Evolutionary conservation across 1,139 yeast species (phyloP), one percentile per base, ranked within the genome.

Genomic region (Lodderomyces parapsilosis): DNA sequence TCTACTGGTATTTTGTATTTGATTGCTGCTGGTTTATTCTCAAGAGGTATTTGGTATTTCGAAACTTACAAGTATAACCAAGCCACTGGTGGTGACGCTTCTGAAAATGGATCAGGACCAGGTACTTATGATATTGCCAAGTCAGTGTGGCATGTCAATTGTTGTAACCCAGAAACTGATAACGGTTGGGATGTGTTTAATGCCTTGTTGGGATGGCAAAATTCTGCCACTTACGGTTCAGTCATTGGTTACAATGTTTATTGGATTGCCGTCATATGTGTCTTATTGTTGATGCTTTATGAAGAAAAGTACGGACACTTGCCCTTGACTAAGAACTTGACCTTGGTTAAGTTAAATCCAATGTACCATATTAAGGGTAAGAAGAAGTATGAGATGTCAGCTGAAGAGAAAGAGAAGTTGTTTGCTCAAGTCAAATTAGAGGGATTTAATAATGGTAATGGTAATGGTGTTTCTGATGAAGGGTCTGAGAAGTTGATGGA

Each of bases 131-230:
- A 90, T 63, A 80, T 89, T 53, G 57, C 72, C 45, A 75, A 78
- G 57, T 68, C 88, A 7, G 96, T 90, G 14, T 90, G 96, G 89
- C 97, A 90, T 64, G 91, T 90, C 49, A 89, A 90, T 73, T 90
- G 96, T 68, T 90, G 96, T 70, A 89, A 88, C 67, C 95, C 96
- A 30, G 87, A 83, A 65, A 74, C 74, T 39, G 96, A 89, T 61
- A 83, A 87, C 49, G 94, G 94, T 68, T 90, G 96, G 96, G 94
- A 86, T 79, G 80, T 90, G 48, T 89, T 90, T 76, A 89, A 88
- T 58, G 61, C 66, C 34, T 52, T 62, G 31, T 59, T 62, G 28
- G 67, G 67, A 39, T 62, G 66, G 66, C 66, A 60, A 61, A 62
- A 63, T 42, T 59, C 66, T 42, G 96, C 96, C 46, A 89, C 96